Conservation (phyloP, 495 filamentous ascomycete species). For the Penicillium macrosclerotiorum region DNA sequence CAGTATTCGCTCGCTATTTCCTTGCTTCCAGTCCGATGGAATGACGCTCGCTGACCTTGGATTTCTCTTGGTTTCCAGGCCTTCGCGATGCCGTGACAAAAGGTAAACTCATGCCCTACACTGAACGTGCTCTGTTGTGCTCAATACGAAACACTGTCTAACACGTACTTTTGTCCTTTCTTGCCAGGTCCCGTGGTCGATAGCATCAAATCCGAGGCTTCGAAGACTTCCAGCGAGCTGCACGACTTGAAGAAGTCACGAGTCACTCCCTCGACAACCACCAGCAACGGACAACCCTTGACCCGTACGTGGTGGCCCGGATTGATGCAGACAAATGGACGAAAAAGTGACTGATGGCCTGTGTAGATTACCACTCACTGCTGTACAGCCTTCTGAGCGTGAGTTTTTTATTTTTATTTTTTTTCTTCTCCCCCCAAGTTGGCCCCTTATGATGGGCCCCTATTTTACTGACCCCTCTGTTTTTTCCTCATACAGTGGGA, state of each 20-base stretch:
- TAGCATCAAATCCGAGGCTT: conserved; percentile 68
- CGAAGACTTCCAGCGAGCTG: conserved; percentile 71
- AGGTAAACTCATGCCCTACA: conserved; percentile 21
- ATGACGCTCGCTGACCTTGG: conserved; percentile 22
- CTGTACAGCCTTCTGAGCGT: conserved; percentile 85
- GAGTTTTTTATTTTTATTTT: conserved; percentile 27
- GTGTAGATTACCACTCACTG: conserved; percentile 83
- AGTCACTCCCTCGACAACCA: conserved; percentile 61
- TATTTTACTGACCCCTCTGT: conserved; percentile 25
- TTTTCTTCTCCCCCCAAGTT: neutral
- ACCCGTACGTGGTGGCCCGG: conserved; percentile 58
- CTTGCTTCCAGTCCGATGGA: neutral
- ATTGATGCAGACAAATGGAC: neutral
- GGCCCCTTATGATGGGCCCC: too few relatives aligned
- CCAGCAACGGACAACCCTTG: conserved; percentile 81
- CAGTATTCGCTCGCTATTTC: conserved; percentile 7
- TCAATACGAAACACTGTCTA: conserved; percentile 29
- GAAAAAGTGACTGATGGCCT: conserved; percentile 14
- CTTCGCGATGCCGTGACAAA: conserved; percentile 29
- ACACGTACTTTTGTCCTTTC: conserved; percentile 23
- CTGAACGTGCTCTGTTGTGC: neutral
- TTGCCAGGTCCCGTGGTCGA: conserved; percentile 73
- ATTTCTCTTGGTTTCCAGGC: conserved; percentile 18
- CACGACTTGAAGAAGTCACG: conserved; percentile 71
- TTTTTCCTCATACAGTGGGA: conserved; percentile 52